Percentiles rank a stretch among this genome's conserved stretches.
Conservation (phyloP, 2,329 filamentous ascomycete genomes). For the Hysterium pulicare region DNA sequence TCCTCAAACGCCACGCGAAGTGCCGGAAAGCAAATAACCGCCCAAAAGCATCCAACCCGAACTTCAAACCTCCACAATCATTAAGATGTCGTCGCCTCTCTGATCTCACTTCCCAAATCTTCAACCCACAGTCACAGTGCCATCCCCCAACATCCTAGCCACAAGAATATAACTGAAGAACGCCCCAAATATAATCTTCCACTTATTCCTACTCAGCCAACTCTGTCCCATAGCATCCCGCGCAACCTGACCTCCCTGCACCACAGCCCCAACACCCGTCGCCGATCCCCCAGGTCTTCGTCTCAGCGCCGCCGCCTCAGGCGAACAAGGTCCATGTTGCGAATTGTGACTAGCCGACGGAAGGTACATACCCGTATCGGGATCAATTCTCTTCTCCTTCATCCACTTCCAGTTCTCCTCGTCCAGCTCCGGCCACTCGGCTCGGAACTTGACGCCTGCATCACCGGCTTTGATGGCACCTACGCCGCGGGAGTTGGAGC, state of each 20-base stretch:
- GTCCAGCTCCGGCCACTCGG: conserved; percentile 88
- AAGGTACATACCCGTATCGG: conserved; percentile 66
- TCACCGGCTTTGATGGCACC: conserved; percentile 82
- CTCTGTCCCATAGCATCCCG: conserved; percentile 75
- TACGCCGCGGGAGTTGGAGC: conserved; percentile 54
- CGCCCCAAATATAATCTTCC: conserved; percentile 65
- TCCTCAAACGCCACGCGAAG: too few relatives aligned
- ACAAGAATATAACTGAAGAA: conserved; percentile 82
- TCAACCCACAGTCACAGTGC: conserved; percentile 3
- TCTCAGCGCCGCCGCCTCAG: conserved; percentile 60
- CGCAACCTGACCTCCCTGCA: conserved; percentile 74
- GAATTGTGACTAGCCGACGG: conserved; percentile 45
- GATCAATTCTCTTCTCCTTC: conserved; percentile 75
- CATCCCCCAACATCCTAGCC: conserved; percentile 66
- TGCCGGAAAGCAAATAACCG: too few relatives aligned
- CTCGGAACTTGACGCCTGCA: conserved; percentile 82
- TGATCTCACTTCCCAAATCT: not conserved
- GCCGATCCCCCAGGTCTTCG: conserved; percentile 59
- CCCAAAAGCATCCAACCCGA: too few relatives aligned
- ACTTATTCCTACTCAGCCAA: conserved; percentile 78
- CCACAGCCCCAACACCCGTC: conserved; percentile 56
- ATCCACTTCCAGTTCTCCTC: conserved; percentile 92
- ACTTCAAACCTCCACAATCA: too few relatives aligned
- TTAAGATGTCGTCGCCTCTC: not conserved
- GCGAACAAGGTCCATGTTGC: conserved; percentile 57